A percentile compares a stretch with the other conserved stretches of the same genome.
These are phyloP conservation scores for Leersia perrieri DNA, from an alignment of 176 grass and related monocot genomes.

Conservation along the genomic window DNA sequence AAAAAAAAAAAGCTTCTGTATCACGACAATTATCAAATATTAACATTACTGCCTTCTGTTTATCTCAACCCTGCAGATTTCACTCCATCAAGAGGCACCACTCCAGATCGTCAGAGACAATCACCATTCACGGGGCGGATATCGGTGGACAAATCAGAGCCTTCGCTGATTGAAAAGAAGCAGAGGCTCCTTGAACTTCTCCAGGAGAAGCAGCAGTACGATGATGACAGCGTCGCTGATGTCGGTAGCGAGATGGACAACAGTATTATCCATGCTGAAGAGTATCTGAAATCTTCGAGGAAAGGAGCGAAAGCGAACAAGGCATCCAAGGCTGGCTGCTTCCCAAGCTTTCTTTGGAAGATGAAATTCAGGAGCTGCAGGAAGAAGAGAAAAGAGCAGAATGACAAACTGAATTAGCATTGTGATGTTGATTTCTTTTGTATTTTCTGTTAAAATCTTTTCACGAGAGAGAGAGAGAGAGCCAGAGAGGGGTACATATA, in stretches of 20 bases:
- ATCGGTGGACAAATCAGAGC: constrained; percentile 5
- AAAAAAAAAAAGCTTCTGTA: not conserved
- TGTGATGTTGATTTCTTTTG: not conserved
- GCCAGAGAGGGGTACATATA: no score
- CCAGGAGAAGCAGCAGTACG: constrained; percentile 54
- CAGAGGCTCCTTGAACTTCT: constrained; percentile 60
- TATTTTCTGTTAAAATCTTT: not conserved
- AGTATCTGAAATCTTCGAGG: not conserved
- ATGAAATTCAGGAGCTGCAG: constrained; percentile 28
- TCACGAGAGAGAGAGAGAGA: not conserved
- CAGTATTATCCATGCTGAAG: constrained; percentile 2
- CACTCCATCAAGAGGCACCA: constrained; percentile 50
- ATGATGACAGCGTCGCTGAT: constrained; percentile 17
- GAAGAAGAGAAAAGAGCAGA: constrained; percentile 27
- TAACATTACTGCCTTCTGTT: not conserved
- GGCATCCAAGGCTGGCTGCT: constrained; percentile 39
- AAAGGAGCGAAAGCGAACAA: constrained; percentile 14
- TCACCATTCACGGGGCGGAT: not conserved
- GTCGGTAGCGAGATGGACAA: constrained; percentile 24
- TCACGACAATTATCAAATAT: not conserved
- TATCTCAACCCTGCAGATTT: constrained; percentile 39
- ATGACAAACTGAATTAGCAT: constrained; percentile 20
- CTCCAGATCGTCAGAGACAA: constrained; percentile 40
- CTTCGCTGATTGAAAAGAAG: constrained; percentile 35
- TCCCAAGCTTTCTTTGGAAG: constrained; percentile 41